Conservation (phyloP, 1,284 basidiomycete species). For the Mycosarcoma maydis region DNA sequence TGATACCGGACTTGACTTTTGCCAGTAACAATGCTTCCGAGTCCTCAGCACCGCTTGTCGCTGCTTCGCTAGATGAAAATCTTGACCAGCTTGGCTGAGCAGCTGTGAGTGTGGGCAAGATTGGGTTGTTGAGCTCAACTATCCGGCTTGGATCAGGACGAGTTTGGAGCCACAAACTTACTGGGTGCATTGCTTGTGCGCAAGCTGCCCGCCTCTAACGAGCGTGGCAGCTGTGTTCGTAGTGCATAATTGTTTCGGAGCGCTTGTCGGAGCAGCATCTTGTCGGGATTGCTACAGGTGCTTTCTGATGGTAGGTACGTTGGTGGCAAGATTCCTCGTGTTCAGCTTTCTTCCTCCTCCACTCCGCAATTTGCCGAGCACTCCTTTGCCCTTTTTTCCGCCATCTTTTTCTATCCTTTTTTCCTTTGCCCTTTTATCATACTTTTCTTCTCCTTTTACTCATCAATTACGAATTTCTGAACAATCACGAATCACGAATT, state of each 20-base stretch:
- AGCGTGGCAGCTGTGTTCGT: conserved; percentile 30
- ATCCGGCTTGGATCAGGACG: not conserved
- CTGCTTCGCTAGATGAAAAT: conserved; percentile 26
- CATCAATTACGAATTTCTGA: too few species aligned
- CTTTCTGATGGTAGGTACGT: not conserved
- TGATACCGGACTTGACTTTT: conserved; percentile 51
- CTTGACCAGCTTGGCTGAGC: conserved; percentile 19
- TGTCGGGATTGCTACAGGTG: not conserved
- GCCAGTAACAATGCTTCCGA: conserved; percentile 40
- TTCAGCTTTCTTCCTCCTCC: conserved; percentile 16
- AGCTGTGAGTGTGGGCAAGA: too few species aligned
- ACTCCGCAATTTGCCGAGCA: conserved; percentile 29
- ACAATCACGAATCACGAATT: too few species aligned
- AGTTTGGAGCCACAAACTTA: conserved; percentile 13
- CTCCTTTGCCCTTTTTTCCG: conserved; percentile 1
- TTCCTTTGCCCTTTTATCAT: too few species aligned
- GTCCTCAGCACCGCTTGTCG: conserved; percentile 14
- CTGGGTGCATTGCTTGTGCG: conserved; percentile 10
- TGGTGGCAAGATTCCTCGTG: not conserved
- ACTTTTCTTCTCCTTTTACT: too few species aligned
- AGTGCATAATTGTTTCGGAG: conserved; percentile 32
- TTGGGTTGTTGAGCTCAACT: too few species aligned
- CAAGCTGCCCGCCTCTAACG: conserved; percentile 17
- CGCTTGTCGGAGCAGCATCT: conserved; percentile 36
- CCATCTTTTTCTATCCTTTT: not conserved